phyloP scores from a whole-genome alignment of 768 basidiomycete genomes.

The Tephrocybe sp. region DNA sequence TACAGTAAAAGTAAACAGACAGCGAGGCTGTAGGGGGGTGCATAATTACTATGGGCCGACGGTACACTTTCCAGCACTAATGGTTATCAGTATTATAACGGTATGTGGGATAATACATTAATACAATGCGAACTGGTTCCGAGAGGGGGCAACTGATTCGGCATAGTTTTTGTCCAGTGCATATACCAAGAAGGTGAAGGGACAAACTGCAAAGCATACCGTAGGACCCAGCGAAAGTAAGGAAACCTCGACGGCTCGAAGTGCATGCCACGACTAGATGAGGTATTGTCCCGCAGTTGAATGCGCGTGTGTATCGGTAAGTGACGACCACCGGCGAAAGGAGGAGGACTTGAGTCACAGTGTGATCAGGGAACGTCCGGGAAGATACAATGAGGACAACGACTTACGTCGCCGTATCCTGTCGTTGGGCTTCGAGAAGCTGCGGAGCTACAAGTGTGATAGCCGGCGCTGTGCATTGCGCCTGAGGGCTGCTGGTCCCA shows the following conservation, averaged over 20 bases:
- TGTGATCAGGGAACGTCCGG: background rate
- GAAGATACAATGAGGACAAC: background rate
- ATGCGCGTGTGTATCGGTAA: conserved; percentile 8
- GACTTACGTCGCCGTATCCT: conserved; percentile 6
- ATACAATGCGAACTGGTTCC: background rate
- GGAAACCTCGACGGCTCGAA: no score
- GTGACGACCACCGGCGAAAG: conserved; percentile 14
- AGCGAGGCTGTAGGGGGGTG: no score
- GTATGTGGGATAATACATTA: no score
- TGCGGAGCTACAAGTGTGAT: background rate
- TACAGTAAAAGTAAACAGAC: no score
- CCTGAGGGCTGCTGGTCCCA: background rate
- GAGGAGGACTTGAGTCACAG: background rate
- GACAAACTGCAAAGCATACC: no score
- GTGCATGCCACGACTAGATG: background rate
- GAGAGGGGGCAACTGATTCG: no score
- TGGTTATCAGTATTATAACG: no score
- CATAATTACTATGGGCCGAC: no score
- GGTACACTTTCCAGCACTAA: no score
- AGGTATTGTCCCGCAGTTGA: background rate
- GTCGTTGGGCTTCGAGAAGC: background rate
- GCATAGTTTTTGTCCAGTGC: no score
- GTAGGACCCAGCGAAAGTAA: no score
- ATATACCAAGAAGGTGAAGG: background rate
- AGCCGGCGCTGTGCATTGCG: conserved; percentile 2